Evolutionary conservation across 805 yeast genomes (phyloP).

Genomic region (Kazachstania martiniae): DNA sequence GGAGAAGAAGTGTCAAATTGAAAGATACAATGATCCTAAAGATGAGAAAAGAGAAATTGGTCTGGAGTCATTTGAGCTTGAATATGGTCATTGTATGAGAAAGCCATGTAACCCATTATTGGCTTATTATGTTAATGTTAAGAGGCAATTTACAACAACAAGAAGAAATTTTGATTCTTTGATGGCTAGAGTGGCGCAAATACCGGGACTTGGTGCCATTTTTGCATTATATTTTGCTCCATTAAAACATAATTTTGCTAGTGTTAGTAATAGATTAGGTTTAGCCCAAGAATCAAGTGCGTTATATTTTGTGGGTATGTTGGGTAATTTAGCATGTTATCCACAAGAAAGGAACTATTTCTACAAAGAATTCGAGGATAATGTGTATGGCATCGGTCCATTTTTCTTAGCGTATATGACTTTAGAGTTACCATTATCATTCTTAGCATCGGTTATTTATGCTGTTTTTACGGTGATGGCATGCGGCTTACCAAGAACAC

Average conservation of each 20-base stretch:
- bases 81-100: slow-evolving; percentile 14
- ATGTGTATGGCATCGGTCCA: slow-evolving; percentile 52
- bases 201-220: slow-evolving; percentile 50
- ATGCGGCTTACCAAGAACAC: slow-evolving; percentile 61
- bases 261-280: slow-evolving; percentile 62
- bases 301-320: slow-evolving; percentile 67
- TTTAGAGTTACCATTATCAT: slow-evolving; percentile 22
- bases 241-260: slow-evolving; percentile 33
- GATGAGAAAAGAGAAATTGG: slow-evolving; percentile 5
- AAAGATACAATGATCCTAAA: background rate
- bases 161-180: slow-evolving; percentile 45
- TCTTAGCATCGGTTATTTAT: slow-evolving; percentile 42
- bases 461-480: slow-evolving; percentile 55
- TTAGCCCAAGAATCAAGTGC: slow-evolving; percentile 64
- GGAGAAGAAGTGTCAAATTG: slow-evolving; percentile 23
- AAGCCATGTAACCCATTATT: slow-evolving; percentile 10
- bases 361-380: slow-evolving; percentile 69
- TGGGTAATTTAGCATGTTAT: slow-evolving; percentile 65
- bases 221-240: slow-evolving; percentile 62
- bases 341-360: slow-evolving; percentile 66
- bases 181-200: slow-evolving; percentile 54
- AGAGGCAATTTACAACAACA: slow-evolving; percentile 30
- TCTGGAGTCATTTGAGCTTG: slow-evolving; percentile 8
- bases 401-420: slow-evolving; percentile 38
- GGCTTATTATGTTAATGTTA: slow-evolving; percentile 32